Base-by-base conservation (phyloP, 208 protist genomes). In the Wallacemonas sp. region DNA sequence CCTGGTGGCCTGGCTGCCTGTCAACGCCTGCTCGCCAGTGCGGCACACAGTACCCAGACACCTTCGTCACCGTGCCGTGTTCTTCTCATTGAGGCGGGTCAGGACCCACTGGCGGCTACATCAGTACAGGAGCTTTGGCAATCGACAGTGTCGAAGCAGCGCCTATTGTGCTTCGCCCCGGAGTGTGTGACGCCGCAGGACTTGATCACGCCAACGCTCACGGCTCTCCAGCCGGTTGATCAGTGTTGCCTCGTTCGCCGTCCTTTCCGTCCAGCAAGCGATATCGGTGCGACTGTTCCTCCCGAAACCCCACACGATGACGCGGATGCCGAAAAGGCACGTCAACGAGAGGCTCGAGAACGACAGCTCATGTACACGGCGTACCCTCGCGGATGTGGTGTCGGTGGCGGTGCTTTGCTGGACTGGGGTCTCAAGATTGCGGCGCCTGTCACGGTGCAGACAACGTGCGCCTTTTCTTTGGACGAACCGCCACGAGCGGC, bases 1-100 rank as follows among this genome's bases (percentile, higher is more conserved):
- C 74, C 80, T 44, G 90, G 82, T 6, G 90, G 90, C 6, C 67
- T 95, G 17, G 72, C 86, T 4, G 90, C 90, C 28, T 21, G 73
- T 65, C 0, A 66, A 71, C 0, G 41, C 46, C 49, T 95, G n/a
- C 61, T 93, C 17, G 63, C 65, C 2, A 36, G 30, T 42, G 24
- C 38, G 60, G 3, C 15, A 0, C 30, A 46, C 17, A 46, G 17
- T 11, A 19, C 42, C 42, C 42, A 4, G 42, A 22, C 5, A 8
- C 11, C 42, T 5, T 19, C 26, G 3, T 9, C 51, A 58, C 63
- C 1, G 79, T n/a, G n/a, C n/a, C n/a, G n/a, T n/a, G n/a, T 95
- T 8, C 41, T 88, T 26, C 49, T 95, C 31, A 36, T 95, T 21
- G 90, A 95, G 39, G 42, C 65, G 1, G 90, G 90, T 12, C 9